These are phyloP conservation scores for Cicer cuneatum DNA, from an alignment of 306 rosid genomes.

Conservation along the genomic window DNA sequence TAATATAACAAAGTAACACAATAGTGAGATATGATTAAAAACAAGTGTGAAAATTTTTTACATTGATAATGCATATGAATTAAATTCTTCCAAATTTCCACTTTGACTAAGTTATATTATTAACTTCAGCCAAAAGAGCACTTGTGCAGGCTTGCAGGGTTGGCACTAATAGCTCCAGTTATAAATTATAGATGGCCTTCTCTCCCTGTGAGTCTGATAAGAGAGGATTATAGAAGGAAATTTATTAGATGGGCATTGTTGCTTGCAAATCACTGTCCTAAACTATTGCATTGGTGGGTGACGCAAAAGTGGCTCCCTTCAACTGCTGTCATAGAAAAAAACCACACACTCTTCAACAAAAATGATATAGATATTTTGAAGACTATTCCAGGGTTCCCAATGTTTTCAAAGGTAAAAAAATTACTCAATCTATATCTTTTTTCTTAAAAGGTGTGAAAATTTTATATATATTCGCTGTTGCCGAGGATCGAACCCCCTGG, in stretches of 20 bases:
- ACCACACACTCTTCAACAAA: conserved; percentile 72
- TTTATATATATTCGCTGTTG: too few relatives aligned
- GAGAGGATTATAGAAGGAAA: conserved; percentile 76
- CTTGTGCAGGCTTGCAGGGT: conserved; percentile 82
- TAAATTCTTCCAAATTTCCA: neutral
- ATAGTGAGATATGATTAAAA: too few relatives aligned
- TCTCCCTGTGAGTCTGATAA: conserved; percentile 64
- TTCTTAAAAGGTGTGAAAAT: too few relatives aligned
- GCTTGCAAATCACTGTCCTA: conserved; percentile 75
- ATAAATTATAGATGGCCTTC: conserved; percentile 92
- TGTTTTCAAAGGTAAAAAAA: conserved; percentile 75
- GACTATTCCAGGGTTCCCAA: conserved; percentile 76
- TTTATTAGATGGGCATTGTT: conserved; percentile 58
- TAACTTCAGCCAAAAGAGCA: neutral
- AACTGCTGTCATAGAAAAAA: conserved; percentile 73
- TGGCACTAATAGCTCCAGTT: conserved; percentile 77
- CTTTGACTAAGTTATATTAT: neutral
- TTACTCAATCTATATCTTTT: too few relatives aligned
- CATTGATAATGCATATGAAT: too few relatives aligned
- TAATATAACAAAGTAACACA: too few relatives aligned
- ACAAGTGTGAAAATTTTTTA: too few relatives aligned
- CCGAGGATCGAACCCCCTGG: too few relatives aligned
- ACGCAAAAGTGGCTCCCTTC: conserved; percentile 95
- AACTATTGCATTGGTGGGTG: conserved; percentile 80
- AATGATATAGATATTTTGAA: conserved; percentile 76